phyloP scores from a whole-genome alignment of 345 rosid species.

The Eucalyptus sp. region DNA sequence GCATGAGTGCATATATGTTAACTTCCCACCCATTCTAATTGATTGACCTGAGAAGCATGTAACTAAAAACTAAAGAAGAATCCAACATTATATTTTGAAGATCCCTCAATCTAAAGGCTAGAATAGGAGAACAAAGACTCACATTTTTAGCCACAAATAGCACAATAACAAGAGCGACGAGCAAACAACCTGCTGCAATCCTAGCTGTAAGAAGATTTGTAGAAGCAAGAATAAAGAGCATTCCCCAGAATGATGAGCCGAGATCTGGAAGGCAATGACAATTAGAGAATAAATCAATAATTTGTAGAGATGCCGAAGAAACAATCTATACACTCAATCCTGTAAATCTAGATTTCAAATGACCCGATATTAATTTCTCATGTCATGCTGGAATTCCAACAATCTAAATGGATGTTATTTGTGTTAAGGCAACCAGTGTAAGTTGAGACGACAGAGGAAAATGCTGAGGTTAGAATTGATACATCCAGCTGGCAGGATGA shows the following conservation, averaged over 20 bases:
- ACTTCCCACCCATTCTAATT: not conserved
- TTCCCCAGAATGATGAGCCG: conserved; percentile 69
- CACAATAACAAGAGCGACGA: conserved; percentile 35
- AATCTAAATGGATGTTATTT: not conserved
- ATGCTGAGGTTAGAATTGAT: not conserved
- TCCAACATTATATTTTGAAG: not conserved
- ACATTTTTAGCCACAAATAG: conserved; percentile 57
- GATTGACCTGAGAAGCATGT: not conserved
- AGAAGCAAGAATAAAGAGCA: conserved; percentile 58
- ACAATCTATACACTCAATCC: not conserved
- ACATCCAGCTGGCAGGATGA: conserved; percentile 66
- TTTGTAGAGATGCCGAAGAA: not conserved
- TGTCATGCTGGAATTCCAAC: not conserved
- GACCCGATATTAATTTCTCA: not conserved
- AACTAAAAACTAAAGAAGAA: not conserved
- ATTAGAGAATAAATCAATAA: not conserved
- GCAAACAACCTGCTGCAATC: conserved; percentile 60
- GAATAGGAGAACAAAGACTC: not conserved
- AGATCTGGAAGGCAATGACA: conserved; percentile 24
- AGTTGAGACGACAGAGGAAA: not conserved
- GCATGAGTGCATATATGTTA: not conserved
- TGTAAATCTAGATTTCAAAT: not conserved
- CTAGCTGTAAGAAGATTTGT: conserved; percentile 52
- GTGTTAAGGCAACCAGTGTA: not conserved
- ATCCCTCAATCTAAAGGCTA: not conserved